Base-by-base conservation (phyloP, 805 yeast species). In the Phaffomyces thermotolerans region DNA sequence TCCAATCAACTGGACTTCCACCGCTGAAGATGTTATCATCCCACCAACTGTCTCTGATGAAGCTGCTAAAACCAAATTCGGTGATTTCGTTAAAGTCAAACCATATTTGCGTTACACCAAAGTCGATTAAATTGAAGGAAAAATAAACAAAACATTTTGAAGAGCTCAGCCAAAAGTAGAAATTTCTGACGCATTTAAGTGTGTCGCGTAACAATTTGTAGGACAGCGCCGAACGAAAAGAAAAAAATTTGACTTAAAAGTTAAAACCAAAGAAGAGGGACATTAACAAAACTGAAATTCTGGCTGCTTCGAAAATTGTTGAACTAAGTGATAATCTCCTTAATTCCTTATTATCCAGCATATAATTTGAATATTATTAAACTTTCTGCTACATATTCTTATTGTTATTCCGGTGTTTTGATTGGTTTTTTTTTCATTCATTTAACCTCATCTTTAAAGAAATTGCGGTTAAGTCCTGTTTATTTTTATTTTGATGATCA, bases 21-120 rank as follows among this genome's bases (percentile, higher is more conserved):
- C 75, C 43, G 96, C 96, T 53, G 78, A 86, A 57, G 96, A 89
- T 63, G 96, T 90, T 45, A 89, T 89, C 63, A 84, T 90, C 51
- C 96, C 95, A 60, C 95, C 95, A 52, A 67, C 82, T 38, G 85
- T 90, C 44, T 73, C 83, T 45, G 84, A 86, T 63, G 91, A 76
- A 60, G 88, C 73, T 42, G 90, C 88, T 35, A 75, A 79, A 71
- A 76, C 77, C 57, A 85, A 86, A 69, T 89, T 85, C 68, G 95
- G 95, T 53, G 79, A 81, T 52, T 87, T 88, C 73, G 79, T 76
- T 62, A 83, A 79, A 62, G 81, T 89, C 66, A 89, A 86, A 76
- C 95, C 96, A 50, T 89, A 89, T 78, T 76, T 89, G 67, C 84
- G 96, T 69, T 80, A 61, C 68, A 79, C 83, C 55, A 70, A 72